Base-by-base conservation (phyloP, 495 filamentous ascomycete genomes). In the Polyplosphaeria fusca region DNA sequence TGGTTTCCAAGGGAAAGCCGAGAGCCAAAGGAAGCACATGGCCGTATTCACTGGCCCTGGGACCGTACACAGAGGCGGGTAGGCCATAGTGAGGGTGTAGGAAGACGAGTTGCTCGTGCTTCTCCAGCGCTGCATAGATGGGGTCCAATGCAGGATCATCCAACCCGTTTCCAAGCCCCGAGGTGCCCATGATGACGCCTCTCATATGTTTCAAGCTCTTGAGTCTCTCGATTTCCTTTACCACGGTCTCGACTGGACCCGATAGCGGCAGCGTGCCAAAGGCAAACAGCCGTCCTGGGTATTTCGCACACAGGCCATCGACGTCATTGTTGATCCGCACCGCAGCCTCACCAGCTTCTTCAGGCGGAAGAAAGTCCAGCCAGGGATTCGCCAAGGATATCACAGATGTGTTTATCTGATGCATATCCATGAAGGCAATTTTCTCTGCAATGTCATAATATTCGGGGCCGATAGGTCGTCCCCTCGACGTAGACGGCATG, bases 41-140 rank as follows among this genome's bases (percentile, higher is more conserved):
- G 0, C 92, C 91, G 71, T 93, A 96, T 43, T 87, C 83, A 22
- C 65, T 74, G 3, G 78, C 81, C 24, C 85, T 74, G 7, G 78
- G 78, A 0, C 92, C 92, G 71, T 85, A 96, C 9, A 94, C 90
- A 16, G 79, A 77, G 46, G 77, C 76, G 0, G 89, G 91, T 0
- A 97, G 77, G 2, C 92, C 92, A 67, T 97, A 96, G 71, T 96
- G 92, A 28, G 92, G 92, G 70, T 97, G 92, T 14, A 97, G 71
- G 72, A 97, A 96, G 22, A 95, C 71, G 14, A 89, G 71, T 20
- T 84, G 73, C 32, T 76, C 66, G 0, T 79, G 78, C 30, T 81
- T 77, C 41, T 88, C 76, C 1, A 97, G 70, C 0, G 86, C 83
- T 3, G 71, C 64, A 73, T 87, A 90, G 24, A 97, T 77, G 0